Evolutionary conservation across 306 rosid genomes (phyloP), one percentile per base, ranked within the genome.

Genomic region (Prunus padus): DNA sequence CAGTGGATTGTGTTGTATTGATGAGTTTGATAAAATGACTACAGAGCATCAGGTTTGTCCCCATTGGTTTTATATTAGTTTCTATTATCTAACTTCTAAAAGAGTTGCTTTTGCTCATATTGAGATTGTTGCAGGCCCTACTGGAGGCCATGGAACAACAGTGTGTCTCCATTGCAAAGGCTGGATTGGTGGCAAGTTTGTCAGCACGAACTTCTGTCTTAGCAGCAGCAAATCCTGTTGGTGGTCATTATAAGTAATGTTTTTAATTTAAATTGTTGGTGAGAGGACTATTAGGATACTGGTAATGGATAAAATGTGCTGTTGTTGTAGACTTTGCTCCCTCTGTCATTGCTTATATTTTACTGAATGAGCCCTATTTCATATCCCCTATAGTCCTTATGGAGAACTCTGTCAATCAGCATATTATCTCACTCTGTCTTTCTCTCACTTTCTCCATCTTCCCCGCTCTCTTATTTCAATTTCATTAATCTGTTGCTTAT

Each of bases 71-170:
- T 71, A 71, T 61, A 67, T 49, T 71, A 65, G 22, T 72, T 75
- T 76, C 72, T 37, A 67, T 74, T 70, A 55, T 77, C 66, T 65
- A 59, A 75, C 64, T 67, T 79, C 56, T 71, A 54, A 74, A 72
- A 57, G 77, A 16, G 50, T 77, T 68, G 52, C 30, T 73, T 47
- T 71, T 50, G 68, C 74, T 79, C 61, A 37, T 8, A 20, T 52
- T 74, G 77, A 70, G 37, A 78, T 78, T 69, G 55, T 61, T 69
- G 65, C 88, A 89, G 97, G 92, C 96, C 76, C 85, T 89, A 69
- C 88, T 95, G 69, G 97, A 95, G 87, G 98, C 97, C 76, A 95
- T 92, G 97, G 98, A 95, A 87, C 97, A 95, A 76, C 98, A 95
- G 52, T 87, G 98, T 78, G 97, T 94, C 67, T 94, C 98, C n/a